phyloP scores from a whole-genome alignment of 495 filamentous ascomycete species.

The Lophium mytilinum region DNA sequence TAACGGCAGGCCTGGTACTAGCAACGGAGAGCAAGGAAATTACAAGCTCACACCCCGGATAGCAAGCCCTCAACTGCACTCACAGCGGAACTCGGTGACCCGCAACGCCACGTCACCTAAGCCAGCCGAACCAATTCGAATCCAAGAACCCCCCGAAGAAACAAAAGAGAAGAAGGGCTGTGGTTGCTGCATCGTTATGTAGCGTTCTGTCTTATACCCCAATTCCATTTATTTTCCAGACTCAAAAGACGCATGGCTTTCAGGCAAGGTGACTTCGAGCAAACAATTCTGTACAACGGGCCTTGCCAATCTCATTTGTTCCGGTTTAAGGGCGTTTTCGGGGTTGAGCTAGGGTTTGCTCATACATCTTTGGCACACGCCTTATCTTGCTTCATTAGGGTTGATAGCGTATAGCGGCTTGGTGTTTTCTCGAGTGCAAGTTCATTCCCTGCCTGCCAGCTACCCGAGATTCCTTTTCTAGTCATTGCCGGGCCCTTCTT shows the following conservation, averaged over 20 bases:
- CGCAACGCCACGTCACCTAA: conserved; percentile 5
- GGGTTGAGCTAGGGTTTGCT: conserved; percentile 4
- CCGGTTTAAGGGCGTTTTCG: conserved; percentile 2
- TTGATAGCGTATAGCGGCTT: conserved; percentile 26
- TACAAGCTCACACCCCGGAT: conserved; percentile 35
- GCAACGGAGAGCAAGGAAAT: conserved; percentile 34
- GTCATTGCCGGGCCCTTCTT: conserved; percentile 2
- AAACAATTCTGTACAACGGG: conserved; percentile 6
- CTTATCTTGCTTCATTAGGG: neutral
- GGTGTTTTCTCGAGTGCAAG: conserved; percentile 4
- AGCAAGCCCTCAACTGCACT: conserved; percentile 21
- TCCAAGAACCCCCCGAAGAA: conserved; percentile 30
- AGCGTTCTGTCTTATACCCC: conserved; percentile 15
- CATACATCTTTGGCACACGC: neutral
- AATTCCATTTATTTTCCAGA: neutral
- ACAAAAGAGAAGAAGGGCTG: conserved; percentile 29
- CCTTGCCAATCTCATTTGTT: conserved; percentile 18
- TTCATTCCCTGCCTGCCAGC: neutral
- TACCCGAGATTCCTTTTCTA: neutral
- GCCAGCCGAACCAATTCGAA: conserved; percentile 14
- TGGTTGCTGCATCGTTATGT: conserved; percentile 36
- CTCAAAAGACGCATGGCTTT: neutral
- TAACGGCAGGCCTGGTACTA: conserved; percentile 18
- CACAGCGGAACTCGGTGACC: conserved; percentile 3
- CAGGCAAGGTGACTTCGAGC: neutral